Base-by-base conservation (phyloP, 495 filamentous ascomycete species). In the Penicillium arizonense region DNA sequence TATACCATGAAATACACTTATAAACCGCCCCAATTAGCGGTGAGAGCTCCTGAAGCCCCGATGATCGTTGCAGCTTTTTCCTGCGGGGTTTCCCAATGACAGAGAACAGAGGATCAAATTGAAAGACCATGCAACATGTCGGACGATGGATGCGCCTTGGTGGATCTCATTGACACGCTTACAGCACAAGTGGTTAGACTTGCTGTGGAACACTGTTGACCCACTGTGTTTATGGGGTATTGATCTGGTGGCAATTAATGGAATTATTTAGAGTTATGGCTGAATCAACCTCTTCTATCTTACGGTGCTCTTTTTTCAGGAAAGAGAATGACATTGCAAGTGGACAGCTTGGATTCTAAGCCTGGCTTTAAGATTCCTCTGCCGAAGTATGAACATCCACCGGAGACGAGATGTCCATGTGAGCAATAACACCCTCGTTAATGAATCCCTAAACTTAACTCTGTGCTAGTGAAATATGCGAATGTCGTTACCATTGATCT, bases 401-500 rank as follows among this genome's bases (percentile, higher is more conserved):
- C 46, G 4, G 46, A 49, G 24, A 49, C 46, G 14, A 20, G 11
- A 28, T 49, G 24, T 18, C 36, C 46, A 8, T n/a, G 46, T 49
- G n/a, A 40, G 46, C 40, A 21, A 24, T 2, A 16, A 18, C n/a
- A 12, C 3, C 39, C 2, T 21, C 8, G 7, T 30, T 30, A 2
- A 30, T 5, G 9, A 10, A 30, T 8, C 28, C 8, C 28, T 7
- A 7, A 30, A 2, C 9, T 7, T 30, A 10, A 30, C 2, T 2
- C 4, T 18, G 2, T 37, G 10, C 14, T 4, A 66, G 66, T 65
- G 33, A 59, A 71, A 42, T 82, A 77, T 75, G 78, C 78, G 7
- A 74, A 79, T 24, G 65, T 84, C 4, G 58, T 71, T 20, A 77
- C 72, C 2, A 64, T 84, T 14, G 79, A 84, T 57, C 69, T 83